phyloP scores from a whole-genome alignment of 192 early-diverging fungal species.

The Globomyces pollinis-pini region DNA sequence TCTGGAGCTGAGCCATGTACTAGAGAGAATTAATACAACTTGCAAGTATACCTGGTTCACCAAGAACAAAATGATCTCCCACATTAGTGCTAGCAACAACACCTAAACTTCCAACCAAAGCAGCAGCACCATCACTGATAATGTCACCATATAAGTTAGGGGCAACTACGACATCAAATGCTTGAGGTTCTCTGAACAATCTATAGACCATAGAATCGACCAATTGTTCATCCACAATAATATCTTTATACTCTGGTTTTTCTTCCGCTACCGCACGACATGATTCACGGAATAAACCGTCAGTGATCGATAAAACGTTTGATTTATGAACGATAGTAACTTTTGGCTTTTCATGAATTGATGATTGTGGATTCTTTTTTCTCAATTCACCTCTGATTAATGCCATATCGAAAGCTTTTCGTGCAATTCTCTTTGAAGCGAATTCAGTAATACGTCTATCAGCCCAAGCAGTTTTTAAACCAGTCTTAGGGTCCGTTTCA shows the following conservation, averaged over 20 bases:
- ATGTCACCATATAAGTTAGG: constrained; percentile 99
- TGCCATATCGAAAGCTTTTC: constrained; percentile 91
- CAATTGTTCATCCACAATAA: constrained; percentile 91
- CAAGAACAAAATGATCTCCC: constrained; percentile 90
- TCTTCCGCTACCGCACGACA: constrained; percentile 57
- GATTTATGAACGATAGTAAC: constrained; percentile 98
- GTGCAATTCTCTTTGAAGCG: constrained; percentile 79
- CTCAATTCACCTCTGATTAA: constrained; percentile 56
- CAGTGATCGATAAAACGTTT: constrained; percentile 88
- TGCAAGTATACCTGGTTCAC: constrained; percentile 74
- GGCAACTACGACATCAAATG: constrained; percentile 93
- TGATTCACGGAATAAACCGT: constrained; percentile 95
- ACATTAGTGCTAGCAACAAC: constrained; percentile 95
- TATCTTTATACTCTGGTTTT: constrained; percentile 47
- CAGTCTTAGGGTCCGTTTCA: constrained; percentile 48
- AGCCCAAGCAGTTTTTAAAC: constrained; percentile 67
- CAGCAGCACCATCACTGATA: constrained; percentile 94
- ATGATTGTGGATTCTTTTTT: neutral
- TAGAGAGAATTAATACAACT: constrained; percentile 11
- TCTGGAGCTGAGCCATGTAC: constrained; percentile 96
- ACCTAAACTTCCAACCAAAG: constrained; percentile 89
- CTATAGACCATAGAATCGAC: constrained; percentile 99
- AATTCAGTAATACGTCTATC: constrained; percentile 85
- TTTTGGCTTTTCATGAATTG: constrained; percentile 18
- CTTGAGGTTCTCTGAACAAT: constrained; percentile 94